Evolutionary conservation across 345 rosid genomes (phyloP), one percentile per base, ranked within the genome.

Genomic region (Brassica rapa): DNA sequence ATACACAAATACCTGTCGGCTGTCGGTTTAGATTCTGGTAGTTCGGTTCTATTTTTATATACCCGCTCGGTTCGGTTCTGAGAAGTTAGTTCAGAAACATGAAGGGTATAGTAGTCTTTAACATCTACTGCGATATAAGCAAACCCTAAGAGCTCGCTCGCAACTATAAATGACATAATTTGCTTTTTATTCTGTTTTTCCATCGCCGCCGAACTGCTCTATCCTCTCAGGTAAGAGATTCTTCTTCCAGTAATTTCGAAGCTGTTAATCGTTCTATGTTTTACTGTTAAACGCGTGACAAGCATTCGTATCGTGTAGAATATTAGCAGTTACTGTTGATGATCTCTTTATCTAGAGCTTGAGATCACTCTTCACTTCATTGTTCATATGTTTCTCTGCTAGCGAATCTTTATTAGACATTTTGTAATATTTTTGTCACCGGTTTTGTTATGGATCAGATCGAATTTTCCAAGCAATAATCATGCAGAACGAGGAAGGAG

Each of bases 401-500:
- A 19, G 24, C 19, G 46, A 62, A 49, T 4, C 56, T 49, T 41
- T 15, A 12, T 12, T 15, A 46, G 15, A 0, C 53, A 46, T 46
- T 12, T 46, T 4, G 29, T 27, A 27, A 27, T 27, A 27, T 27
- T 14, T 46, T 46, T 46, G 53, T 49, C 5, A 49, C 9, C 1
- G n/a, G 4, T 9, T 35, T 35, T 35, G 2, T 39, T 10, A 41
- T 41, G 21, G n/a, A 16, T 1, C 65, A 68, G 82, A 63, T 73
- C 23, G 12, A 21, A 0, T 9, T 62, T 73, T 37, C 16, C 0
- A 64, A 75, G 55, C 39, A 9, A 37, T 37, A 62, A 64, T 10
- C 66, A 93, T 95, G 99, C 96, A 95, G 86, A 95, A 93, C 92
- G 98, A 95, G 27, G 98, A 91, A 76, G 98, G 98, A 3, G 85